Conservation (phyloP, 1,139 yeast genomes). For the Geotrichum carabidarum region DNA sequence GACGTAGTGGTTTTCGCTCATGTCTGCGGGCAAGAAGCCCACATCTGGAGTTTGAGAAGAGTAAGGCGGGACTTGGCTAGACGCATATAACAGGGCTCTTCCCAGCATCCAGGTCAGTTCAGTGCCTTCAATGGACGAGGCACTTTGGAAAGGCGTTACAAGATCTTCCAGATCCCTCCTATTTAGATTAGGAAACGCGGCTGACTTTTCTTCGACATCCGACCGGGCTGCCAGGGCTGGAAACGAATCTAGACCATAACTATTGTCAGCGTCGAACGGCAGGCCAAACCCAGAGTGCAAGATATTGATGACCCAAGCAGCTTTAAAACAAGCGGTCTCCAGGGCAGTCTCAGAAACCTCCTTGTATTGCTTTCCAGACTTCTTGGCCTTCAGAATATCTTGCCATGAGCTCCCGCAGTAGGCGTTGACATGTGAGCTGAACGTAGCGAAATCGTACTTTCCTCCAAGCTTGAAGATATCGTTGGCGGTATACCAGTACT, state of each 20-base stretch:
- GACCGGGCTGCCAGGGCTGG: background rate
- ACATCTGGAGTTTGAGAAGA: constrained; percentile 20
- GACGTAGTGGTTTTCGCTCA: constrained; percentile 15
- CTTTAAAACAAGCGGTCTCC: constrained; percentile 57
- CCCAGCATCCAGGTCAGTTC: constrained; percentile 83
- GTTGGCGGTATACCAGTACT: constrained; percentile 71
- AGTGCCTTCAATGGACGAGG: constrained; percentile 57
- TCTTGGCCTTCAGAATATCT: constrained; percentile 37
- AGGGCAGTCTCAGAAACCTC: constrained; percentile 44
- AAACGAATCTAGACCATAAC: constrained; percentile 8
- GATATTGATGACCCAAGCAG: constrained; percentile 69
- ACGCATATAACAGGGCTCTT: constrained; percentile 60
- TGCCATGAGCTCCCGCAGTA: constrained; percentile 47
- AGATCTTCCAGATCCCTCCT: constrained; percentile 26
- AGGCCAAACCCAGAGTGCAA: constrained; percentile 73
- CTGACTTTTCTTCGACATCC: background rate
- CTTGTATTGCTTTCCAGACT: constrained; percentile 27
- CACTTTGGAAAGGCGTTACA: constrained; percentile 51
- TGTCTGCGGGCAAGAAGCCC: constrained; percentile 21
- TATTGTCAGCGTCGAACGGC: constrained; percentile 45
- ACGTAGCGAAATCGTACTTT: constrained; percentile 40
- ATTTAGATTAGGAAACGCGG: constrained; percentile 2
- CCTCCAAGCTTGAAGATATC: constrained; percentile 43
- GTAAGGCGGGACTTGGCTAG: constrained; percentile 32
- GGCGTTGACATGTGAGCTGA: constrained; percentile 44